Evolutionary conservation across 2,329 filamentous ascomycete species (phyloP), one percentile per base, ranked within the genome.

Genomic region (Colletotrichum navitas): DNA sequence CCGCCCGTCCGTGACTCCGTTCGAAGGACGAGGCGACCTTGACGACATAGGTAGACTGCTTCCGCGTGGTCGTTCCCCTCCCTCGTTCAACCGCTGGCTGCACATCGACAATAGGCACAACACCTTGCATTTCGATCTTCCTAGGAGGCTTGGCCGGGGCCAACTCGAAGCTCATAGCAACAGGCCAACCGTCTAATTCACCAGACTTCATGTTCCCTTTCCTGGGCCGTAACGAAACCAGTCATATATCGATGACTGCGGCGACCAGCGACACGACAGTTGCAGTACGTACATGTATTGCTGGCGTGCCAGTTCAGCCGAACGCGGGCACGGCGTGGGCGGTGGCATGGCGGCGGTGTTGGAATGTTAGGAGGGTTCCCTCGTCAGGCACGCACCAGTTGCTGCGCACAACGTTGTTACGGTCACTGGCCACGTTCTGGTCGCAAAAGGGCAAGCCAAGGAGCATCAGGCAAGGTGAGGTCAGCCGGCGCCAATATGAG

Each of bases 331-430:
- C 41, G 36, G 55, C 26, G 58, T 69, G 47, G 47, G 62, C 55
- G 45, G n/a, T n/a, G n/a, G n/a, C n/a, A n/a, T n/a, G n/a, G n/a
- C 34, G 55, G 55, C 49, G 7, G 43, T 34, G 29, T 55, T 68
- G 18, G 58, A n/a, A 51, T 18, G n/a, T 21, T 32, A 7, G 41
- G 39, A 55, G 29, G 63, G 47, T 34, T 45, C 51, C 49, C 68
- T 61, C 32, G 45, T 64, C 65, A 55, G 68, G 68, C 65, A 68
- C 65, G 32, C 54, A 60, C 60, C 60, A 54, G 59, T 49, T 47
- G 47, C 41, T 52, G 34, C 24, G 21, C 41, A 41, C 54, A 47
- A 71, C 59, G 65, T 68, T 69, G 65, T 63, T 69, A 60, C 65
- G 54, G 60, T 43, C 69, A 63, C 60, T 47, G 32, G 54, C 69